Conservation (phyloP, 1,284 basidiomycete species). For the Sporisorium reilianum region DNA sequence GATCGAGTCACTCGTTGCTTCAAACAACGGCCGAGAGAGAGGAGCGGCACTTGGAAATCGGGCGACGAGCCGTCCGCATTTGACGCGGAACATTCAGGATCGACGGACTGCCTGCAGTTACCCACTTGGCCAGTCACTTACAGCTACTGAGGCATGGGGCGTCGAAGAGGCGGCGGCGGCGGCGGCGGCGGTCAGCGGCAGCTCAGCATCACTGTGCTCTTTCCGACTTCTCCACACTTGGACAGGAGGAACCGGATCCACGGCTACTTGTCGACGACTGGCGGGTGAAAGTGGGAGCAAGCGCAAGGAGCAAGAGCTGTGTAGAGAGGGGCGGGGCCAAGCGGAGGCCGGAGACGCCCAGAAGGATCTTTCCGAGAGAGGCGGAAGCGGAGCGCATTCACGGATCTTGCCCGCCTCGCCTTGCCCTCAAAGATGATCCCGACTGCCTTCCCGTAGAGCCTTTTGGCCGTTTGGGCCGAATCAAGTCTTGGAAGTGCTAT, state of each 20-base stretch:
- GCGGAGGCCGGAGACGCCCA: slow-evolving; percentile 7
- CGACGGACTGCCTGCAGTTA: slow-evolving; percentile 1
- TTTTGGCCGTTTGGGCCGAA: background rate
- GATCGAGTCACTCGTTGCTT: slow-evolving; percentile 19
- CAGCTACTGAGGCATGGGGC: background rate
- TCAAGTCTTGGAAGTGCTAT: background rate
- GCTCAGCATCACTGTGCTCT: slow-evolving; percentile 15
- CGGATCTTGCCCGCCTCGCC: slow-evolving; percentile 15
- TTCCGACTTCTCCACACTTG: slow-evolving; percentile 22
- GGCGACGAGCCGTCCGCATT: slow-evolving; percentile 9
- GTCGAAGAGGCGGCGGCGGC: background rate
- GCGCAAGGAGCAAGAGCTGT: background rate
- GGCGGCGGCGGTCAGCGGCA: slow-evolving; percentile 2
- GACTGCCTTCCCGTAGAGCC: no score
- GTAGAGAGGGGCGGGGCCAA: background rate
- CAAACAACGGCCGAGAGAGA: slow-evolving; percentile 30
- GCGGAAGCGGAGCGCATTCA: slow-evolving; percentile 23
- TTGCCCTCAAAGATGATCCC: no score
- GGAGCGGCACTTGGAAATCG: background rate
- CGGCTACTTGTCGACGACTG: background rate
- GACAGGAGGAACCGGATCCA: background rate
- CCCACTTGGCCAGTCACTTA: background rate
- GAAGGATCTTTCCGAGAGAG: slow-evolving; percentile 35
- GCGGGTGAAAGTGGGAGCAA: slow-evolving; percentile 21
- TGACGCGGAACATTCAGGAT: slow-evolving; percentile 2